These are phyloP conservation scores for Rhododendron kiyosumense DNA, from an alignment of 148 eudicot species.

Conservation along the genomic window DNA sequence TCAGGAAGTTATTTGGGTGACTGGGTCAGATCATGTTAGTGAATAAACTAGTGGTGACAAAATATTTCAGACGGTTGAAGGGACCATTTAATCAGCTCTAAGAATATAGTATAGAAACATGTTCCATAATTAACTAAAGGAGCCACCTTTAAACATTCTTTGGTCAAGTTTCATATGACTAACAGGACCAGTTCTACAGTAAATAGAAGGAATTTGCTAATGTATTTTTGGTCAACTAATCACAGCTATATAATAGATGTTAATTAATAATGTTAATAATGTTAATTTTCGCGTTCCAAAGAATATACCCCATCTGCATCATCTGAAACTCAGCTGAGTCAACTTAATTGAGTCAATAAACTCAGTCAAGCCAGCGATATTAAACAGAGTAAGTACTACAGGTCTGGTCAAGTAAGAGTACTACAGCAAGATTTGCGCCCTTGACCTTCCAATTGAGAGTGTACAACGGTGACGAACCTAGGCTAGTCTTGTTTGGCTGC, in stretches of 20 bases:
- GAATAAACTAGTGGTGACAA: no score
- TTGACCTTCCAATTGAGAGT: not conserved
- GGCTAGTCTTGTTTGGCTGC: not conserved
- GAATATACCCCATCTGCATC: not conserved
- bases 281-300: no score
- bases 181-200: not conserved
- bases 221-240: not conserved
- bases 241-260: not conserved
- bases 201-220: not conserved
- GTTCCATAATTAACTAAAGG: not conserved
- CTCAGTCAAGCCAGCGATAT: not conserved
- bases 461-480: not conserved
- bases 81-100: not conserved
- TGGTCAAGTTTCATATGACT: not conserved
- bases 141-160: not conserved
- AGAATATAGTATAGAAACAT: not conserved
- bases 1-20: no score
- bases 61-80: not conserved
- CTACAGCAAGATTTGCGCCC: no score
- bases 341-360: not conserved
- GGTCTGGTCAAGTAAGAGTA: no score
- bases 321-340: not conserved
- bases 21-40: no score
- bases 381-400: not conserved
- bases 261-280: no score